Evolutionary conservation across 129 eudicot species (phyloP), one percentile per base, ranked within the genome.

Genomic region (Solidago caesia): DNA sequence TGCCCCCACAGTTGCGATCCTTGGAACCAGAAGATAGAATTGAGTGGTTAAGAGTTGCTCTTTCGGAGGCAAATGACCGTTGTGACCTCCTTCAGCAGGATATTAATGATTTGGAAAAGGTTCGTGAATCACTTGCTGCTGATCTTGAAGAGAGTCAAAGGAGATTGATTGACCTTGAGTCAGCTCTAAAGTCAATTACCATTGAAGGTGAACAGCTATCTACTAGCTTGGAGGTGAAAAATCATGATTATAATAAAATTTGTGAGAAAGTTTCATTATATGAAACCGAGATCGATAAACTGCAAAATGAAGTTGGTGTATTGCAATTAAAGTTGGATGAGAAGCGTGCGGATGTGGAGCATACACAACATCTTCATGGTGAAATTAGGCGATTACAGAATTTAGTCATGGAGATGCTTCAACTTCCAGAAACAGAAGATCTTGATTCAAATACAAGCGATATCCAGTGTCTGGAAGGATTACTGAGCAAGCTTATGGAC

Each of bases 11-110:
- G 60, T 75, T 91, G 67, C 84, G 96, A 48, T 94, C 96, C 7
- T 62, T 84, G 85, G 99, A 94, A 74, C 94, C 96, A 68, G 99
- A 88, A 76, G 96, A 91, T 84, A 88, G 87, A 86, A 88, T 94
- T 66, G 86, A 87, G 71, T 88, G 99, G 99, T 80, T 94, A 77
- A 85, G 82, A 68, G 81, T 70, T 72, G 87, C 93, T 43, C 84
- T 94, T 55, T 80, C 85, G 27, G 97, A 91, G 67, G 87, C 96
- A 70, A 81, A 91, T 77, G 81, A 79, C 56, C 89, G 77, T 44
- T 84, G 87, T 60, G 67, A 75, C 56, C 83, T 88, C 45, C 94
- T 94, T 73, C 96, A 88, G 89, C 91, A 87, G 82, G 90, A 82
- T 82, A 62, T 81, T 79, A 79, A 82, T 67, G 70, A 84, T 59